phyloP scores from a whole-genome alignment of 495 filamentous ascomycete genomes.

The Letharia lupina region DNA sequence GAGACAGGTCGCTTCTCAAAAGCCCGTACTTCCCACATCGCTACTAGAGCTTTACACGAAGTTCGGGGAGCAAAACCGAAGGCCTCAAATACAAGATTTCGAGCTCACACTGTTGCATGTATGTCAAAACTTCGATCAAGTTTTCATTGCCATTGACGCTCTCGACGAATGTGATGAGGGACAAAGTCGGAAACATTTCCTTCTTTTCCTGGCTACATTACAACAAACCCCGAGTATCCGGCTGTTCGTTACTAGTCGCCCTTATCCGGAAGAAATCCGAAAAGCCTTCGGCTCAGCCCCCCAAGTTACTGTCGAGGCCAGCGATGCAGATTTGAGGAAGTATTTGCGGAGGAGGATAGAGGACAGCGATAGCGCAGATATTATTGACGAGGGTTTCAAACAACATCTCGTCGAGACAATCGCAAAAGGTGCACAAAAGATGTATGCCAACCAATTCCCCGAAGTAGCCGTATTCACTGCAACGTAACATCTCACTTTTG shows the following conservation, averaged over 20 bases:
- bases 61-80: not conserved
- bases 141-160: conserved; percentile 28
- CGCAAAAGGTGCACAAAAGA: conserved; percentile 6
- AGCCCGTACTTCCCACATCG: conserved; percentile 2
- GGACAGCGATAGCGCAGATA: not conserved
- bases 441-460: conserved; percentile 8
- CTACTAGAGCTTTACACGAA: conserved; percentile 2
- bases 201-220: conserved; percentile 2
- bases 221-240: not conserved
- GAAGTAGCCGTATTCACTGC: not conserved
- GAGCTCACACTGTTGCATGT: conserved; percentile 7
- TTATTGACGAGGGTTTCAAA: conserved; percentile 11
- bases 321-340: conserved; percentile 12
- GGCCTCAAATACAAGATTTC: conserved; percentile 5
- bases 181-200: conserved; percentile 2
- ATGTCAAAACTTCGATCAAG: conserved; percentile 4
- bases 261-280: conserved; percentile 10
- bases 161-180: conserved; percentile 29
- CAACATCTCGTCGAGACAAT: conserved; percentile 7
- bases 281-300: not conserved
- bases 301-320: conserved; percentile 6
- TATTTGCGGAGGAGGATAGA: conserved; percentile 10
- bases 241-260: conserved; percentile 10
- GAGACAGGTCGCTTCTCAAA: conserved; percentile 1
- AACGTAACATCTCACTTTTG: not conserved